A percentile compares a stretch with the other conserved stretches of the same genome.
Evolutionary conservation across 2,329 filamentous ascomycete genomes (phyloP).

Genomic region (Penicillium sp.): DNA sequence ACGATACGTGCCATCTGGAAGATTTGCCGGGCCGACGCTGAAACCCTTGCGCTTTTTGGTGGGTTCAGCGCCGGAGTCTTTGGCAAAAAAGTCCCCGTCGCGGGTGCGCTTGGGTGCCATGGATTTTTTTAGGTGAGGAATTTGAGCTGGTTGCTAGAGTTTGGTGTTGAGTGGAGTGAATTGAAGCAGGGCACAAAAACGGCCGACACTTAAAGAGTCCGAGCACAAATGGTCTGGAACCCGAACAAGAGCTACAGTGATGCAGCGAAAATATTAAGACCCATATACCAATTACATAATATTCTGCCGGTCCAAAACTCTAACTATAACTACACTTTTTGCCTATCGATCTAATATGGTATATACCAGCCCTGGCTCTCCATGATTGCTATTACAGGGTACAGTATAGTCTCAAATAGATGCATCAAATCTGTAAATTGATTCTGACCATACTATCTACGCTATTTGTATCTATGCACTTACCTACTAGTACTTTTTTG

Average conservation of each 20-base stretch:
- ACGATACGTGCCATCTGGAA: slow-evolving; percentile 83
- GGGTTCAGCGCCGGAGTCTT: slow-evolving; percentile 5
- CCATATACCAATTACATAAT: too few relatives aligned
- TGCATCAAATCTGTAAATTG: too few relatives aligned
- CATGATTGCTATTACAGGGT: too few relatives aligned
- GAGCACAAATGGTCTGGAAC: slow-evolving; percentile 7
- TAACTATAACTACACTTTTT: too few relatives aligned
- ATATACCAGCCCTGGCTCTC: too few relatives aligned
- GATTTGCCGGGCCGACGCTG: slow-evolving; percentile 78
- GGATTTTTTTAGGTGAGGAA: slow-evolving; percentile 7
- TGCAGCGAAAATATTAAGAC: too few relatives aligned
- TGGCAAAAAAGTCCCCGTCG: slow-evolving; percentile 39
- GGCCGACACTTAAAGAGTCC: slow-evolving; percentile 3
- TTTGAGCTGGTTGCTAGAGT: neutral
- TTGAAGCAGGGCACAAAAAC: slow-evolving; percentile 15
- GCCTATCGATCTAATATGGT: too few relatives aligned
- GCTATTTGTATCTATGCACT: too few relatives aligned
- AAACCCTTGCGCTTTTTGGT: slow-evolving; percentile 67
- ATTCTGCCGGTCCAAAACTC: too few relatives aligned
- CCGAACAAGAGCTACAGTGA: neutral
- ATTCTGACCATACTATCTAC: too few relatives aligned
- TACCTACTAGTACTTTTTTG: too few relatives aligned
- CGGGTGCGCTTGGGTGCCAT: slow-evolving; percentile 60
- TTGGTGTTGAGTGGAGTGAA: slow-evolving; percentile 1
- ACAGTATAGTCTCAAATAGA: too few relatives aligned